Evolutionary conservation across 768 basidiomycete genomes (phyloP).

Genomic region (Lepiota brunneoincarnata): DNA sequence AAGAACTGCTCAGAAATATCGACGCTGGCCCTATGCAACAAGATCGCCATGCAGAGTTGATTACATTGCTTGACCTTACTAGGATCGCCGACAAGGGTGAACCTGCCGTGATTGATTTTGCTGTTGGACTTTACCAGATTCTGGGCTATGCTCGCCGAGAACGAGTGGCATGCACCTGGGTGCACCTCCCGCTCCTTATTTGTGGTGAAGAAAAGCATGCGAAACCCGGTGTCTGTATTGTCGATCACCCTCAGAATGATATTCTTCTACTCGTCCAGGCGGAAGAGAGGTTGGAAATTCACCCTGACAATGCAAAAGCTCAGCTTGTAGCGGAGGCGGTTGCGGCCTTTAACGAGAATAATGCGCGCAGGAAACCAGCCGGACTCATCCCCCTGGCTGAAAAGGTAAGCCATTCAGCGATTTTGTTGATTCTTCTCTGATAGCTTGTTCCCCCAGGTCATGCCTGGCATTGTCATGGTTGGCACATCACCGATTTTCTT

Average conservation of each 20-base stretch:
- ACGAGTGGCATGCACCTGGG: conserved; percentile 20
- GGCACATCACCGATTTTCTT: conserved; percentile 29
- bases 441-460: conserved; percentile 16
- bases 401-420: conserved; percentile 8
- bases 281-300: conserved; percentile 17
- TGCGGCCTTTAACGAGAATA: conserved; percentile 21
- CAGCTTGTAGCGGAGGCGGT: conserved; percentile 25
- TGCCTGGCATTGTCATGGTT: conserved; percentile 29
- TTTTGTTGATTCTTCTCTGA: background rate
- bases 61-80: conserved; percentile 23
- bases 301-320: conserved; percentile 14
- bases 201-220: conserved; percentile 24
- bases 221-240: conserved; percentile 29
- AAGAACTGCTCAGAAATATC: conserved; percentile 20
- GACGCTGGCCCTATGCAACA: conserved; percentile 22
- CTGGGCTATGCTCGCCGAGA: conserved; percentile 24
- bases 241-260: conserved; percentile 19
- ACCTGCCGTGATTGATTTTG: conserved; percentile 29
- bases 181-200: conserved; percentile 23
- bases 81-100: conserved; percentile 18
- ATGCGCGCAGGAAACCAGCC: conserved; percentile 9
- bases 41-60: conserved; percentile 19
- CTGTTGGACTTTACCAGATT: conserved; percentile 20
- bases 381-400: conserved; percentile 10
- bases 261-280: conserved; percentile 25